phyloP scores from a whole-genome alignment of 495 filamentous ascomycete species.

The Talaromyces ruber region DNA sequence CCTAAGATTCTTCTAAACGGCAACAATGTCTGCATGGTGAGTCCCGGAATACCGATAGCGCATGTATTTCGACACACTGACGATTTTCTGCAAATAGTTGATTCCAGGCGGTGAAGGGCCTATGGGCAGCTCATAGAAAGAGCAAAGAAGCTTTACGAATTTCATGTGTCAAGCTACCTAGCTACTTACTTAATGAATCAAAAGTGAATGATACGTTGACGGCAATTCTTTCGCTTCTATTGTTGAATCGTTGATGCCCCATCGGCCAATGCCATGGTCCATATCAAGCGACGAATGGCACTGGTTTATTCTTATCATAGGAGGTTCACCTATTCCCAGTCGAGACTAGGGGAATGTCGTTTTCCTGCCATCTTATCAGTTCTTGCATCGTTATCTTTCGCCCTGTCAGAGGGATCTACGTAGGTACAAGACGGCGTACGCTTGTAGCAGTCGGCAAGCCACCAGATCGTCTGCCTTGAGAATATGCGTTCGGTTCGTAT shows the following conservation, averaged over 20 bases:
- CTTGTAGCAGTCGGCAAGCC: background rate
- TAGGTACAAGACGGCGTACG: too few relatives aligned
- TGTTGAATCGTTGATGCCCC: background rate
- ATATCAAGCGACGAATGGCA: background rate
- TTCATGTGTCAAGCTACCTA: background rate
- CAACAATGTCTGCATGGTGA: constrained; percentile 99
- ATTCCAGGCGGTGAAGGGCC: constrained; percentile 85
- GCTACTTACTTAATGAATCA: background rate
- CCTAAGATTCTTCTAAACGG: constrained; percentile 95
- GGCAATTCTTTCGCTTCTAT: background rate
- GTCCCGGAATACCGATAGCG: constrained; percentile 1
- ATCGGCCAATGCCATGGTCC: background rate
- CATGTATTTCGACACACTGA: constrained; percentile 4
- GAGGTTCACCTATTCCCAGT: background rate
- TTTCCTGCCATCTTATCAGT: background rate
- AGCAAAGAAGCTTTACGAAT: background rate
- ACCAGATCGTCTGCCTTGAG: background rate
- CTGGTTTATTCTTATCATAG: background rate
- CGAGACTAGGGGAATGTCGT: background rate
- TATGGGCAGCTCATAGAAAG: constrained; percentile 19
- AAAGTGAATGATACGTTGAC: background rate
- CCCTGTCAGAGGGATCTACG: background rate
- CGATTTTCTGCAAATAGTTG: constrained; percentile 42
- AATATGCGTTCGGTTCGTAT: background rate
- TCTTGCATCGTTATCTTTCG: background rate